A percentile compares a stretch with the other conserved stretches of the same genome.
Evolutionary conservation across 768 basidiomycete genomes (phyloP).

Genomic region (Pleurotus cornucopiae): DNA sequence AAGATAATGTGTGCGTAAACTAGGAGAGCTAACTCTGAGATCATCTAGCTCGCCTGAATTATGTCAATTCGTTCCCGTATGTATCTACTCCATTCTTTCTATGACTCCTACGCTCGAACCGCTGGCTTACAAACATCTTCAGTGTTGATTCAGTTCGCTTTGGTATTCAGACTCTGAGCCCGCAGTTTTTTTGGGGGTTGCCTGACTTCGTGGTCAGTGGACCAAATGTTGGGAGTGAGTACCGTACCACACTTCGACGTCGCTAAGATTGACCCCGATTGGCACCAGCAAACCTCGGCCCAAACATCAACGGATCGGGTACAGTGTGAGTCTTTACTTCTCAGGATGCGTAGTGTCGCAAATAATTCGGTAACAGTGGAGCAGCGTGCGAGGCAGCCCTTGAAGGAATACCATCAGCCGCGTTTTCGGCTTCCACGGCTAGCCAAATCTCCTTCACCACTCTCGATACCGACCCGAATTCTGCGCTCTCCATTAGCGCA

Average conservation of each 20-base stretch:
- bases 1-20: no score
- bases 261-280: background rate
- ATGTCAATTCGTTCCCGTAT: constrained; percentile 31
- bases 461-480: constrained; percentile 9
- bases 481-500: constrained; percentile 8
- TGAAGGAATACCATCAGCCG: constrained; percentile 30
- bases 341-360: background rate
- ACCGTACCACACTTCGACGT: no score
- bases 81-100: background rate
- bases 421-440: constrained; percentile 25
- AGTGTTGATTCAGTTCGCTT: constrained; percentile 25
- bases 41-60: constrained; percentile 23
- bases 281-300: constrained; percentile 16
- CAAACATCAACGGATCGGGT: constrained; percentile 19
- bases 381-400: constrained; percentile 32
- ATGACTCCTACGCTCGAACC: no score
- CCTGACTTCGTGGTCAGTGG: constrained; percentile 29
- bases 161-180: constrained; percentile 26
- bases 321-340: constrained; percentile 15
- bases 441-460: constrained; percentile 19
- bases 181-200: constrained; percentile 19
- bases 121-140: background rate
- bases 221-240: constrained; percentile 20
- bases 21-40: no score
- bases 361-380: constrained; percentile 19